These are phyloP conservation scores for Albifimbria verrucaria DNA, from an alignment of 2,329 filamentous ascomycete species.

Conservation along the genomic window DNA sequence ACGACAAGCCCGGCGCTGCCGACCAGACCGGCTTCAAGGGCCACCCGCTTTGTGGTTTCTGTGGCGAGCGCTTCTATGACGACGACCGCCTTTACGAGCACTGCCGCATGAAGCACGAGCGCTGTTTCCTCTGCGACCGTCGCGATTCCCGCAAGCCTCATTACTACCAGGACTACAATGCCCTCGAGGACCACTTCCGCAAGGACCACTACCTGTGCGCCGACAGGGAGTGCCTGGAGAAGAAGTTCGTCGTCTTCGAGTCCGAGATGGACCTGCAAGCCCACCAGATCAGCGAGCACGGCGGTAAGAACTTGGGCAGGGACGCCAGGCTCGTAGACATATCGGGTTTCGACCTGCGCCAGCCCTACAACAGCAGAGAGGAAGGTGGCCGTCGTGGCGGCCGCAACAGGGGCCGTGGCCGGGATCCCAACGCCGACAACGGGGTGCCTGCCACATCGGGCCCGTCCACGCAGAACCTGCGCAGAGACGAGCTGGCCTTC, in stretches of 20 bases:
- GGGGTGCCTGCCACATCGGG: conserved; percentile 52
- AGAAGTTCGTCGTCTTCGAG: conserved; percentile 96
- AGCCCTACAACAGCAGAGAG: conserved; percentile 60
- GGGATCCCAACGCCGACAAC: conserved; percentile 80
- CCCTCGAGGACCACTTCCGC: conserved; percentile 81
- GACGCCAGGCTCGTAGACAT: conserved; percentile 86
- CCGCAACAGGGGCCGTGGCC: conserved; percentile 60
- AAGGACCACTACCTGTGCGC: conserved; percentile 83
- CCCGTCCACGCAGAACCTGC: conserved; percentile 74
- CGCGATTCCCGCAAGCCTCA: conserved; percentile 68
- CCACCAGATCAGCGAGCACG: conserved; percentile 83
- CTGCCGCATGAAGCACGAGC: conserved; percentile 89
- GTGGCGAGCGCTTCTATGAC: conserved; percentile 87
- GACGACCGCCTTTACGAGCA: conserved; percentile 93
- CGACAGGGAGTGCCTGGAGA: conserved; percentile 86
- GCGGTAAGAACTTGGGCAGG: conserved; percentile 77
- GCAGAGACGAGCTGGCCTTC: conserved; percentile 84
- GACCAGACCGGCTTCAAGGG: conserved; percentile 96
- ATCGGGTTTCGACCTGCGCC: conserved; percentile 76
- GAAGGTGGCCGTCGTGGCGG: conserved; percentile 43
- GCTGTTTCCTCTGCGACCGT: conserved; percentile 91
- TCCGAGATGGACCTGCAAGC: conserved; percentile 93
- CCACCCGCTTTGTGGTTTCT: conserved; percentile 93
- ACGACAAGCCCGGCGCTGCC: conserved; percentile 82
- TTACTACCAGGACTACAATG: conserved; percentile 87